A percentile compares a stretch with the other conserved stretches of the same genome.
These are phyloP conservation scores for Leccinum arenicola DNA, from an alignment of 768 basidiomycete genomes.

Conservation along the genomic window DNA sequence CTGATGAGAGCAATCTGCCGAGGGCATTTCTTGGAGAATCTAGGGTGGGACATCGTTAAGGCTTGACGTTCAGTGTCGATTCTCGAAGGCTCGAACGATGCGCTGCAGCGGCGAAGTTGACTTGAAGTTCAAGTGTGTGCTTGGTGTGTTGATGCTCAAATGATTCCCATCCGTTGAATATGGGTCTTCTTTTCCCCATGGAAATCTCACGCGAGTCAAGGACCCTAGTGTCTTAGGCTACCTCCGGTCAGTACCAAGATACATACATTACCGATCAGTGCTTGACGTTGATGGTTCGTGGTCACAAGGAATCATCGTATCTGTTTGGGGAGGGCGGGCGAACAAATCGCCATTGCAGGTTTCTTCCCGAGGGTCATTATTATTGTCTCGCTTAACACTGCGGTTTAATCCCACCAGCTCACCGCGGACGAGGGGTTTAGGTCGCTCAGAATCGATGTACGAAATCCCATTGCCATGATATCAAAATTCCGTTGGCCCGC, in stretches of 20 bases:
- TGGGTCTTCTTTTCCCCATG: background rate
- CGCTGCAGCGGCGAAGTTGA: background rate
- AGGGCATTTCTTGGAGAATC: background rate
- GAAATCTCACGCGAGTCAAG: slow-evolving; percentile 5
- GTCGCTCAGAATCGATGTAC: background rate
- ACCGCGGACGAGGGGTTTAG: background rate
- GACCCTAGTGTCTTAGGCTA: background rate
- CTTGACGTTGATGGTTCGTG: background rate
- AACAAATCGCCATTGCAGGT: background rate
- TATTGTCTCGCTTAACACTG: background rate
- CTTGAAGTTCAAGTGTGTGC: background rate
- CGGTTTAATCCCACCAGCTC: slow-evolving; percentile 1
- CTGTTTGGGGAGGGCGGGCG: background rate
- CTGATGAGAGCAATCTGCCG: background rate
- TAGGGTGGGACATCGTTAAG: background rate
- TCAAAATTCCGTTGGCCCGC: background rate
- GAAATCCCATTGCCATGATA: background rate
- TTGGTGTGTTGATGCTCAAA: background rate
- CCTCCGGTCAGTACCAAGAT: background rate
- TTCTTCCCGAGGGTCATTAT: background rate
- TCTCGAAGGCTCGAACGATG: background rate
- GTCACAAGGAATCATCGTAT: background rate
- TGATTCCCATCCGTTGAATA: slow-evolving; percentile 1
- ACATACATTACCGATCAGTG: background rate
- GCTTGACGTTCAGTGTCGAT: background rate